Percentiles rank a stretch among this genome's conserved stretches.
phyloP scores from a whole-genome alignment of 78 protist species.

The Ministeria vibrans region DNA sequence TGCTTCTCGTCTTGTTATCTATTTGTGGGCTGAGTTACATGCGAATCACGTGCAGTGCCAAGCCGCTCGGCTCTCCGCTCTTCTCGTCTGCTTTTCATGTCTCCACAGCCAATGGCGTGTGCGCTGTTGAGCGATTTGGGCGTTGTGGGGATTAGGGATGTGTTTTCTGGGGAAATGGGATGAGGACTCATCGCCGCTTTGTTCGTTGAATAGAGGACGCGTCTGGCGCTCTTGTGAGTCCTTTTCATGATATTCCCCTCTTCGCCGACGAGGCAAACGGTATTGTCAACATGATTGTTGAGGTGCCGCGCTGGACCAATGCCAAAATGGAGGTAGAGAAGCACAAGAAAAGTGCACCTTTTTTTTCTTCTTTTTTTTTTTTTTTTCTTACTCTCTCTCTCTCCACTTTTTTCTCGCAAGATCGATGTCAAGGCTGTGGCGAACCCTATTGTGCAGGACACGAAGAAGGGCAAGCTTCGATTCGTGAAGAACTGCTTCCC shows the following conservation, averaged over 20 bases:
- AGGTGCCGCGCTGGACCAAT: constrained; percentile 77
- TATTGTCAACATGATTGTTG: constrained; percentile 58
- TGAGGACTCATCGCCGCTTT: too few species aligned
- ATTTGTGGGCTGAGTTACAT: neutral
- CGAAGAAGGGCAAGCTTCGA: constrained; percentile 63
- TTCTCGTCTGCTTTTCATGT: neutral
- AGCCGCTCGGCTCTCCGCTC: too few species aligned
- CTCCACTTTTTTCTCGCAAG: neutral
- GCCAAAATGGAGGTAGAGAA: constrained; percentile 68
- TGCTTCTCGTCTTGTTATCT: neutral
- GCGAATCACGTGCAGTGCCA: too few species aligned
- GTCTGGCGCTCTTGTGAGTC: constrained; percentile 42
- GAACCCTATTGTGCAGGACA: constrained; percentile 83
- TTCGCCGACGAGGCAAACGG: constrained; percentile 16
- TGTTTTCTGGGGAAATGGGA: too few species aligned
- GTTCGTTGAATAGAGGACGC: constrained; percentile 8
- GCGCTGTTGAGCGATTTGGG: neutral
- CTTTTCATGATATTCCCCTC: constrained; percentile 79
- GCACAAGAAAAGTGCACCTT: neutral
- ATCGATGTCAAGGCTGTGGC: constrained; percentile 51
- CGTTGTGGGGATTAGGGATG: too few species aligned
- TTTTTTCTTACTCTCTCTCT: neutral
- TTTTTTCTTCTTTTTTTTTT: neutral
- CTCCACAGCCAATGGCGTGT: neutral
- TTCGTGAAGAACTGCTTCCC: constrained; percentile 47